Base-by-base conservation (phyloP, 148 eudicot genomes). In the Heliamphora exappendiculata region DNA sequence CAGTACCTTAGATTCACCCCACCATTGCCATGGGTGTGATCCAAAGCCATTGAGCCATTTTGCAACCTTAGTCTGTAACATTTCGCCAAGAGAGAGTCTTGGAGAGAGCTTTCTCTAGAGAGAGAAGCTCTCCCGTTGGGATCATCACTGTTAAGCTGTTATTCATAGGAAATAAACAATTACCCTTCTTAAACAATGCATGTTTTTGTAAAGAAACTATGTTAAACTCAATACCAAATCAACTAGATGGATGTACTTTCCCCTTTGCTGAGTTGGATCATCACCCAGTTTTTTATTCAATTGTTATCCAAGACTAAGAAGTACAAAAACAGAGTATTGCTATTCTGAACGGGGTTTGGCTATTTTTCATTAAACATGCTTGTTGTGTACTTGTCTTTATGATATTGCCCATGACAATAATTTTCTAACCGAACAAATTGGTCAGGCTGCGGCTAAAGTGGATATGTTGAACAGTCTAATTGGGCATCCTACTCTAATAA, bases 401-500 rank as follows among this genome's bases (percentile, higher is more conserved):
- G 22, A 50, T 69, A 13, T 57, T 44, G 8, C 11, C 11, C 33
- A 29, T 69, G 66, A 3, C 28, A 67, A 67, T 7, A 57, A 20
- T 47, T 68, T 17, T 57, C 70, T 78, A 49, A 65, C 50, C 65
- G 72, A 39, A 45, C 31, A 20, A 33, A 62, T 78, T 71, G 53
- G 78, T 58, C 91, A 95, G 98, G 97, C 97, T 87, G 97, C 97
- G 9, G 97, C 97, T 57, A 95, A 95, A 85, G 89, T 94, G 74
- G 97, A 96, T 79, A 96, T 91, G 24, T 79, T 92, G 87, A 95
- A 94, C 88, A 94, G 98, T 87, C 79, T 94, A 81, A 94, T 94
- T 78, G 98, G 98, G 58, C 98, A 94, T 88, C 98, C 98, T 36
- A 93, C 91, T 76, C 82, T 94, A 90, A 97, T 94, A 79, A 82